Evolutionary conservation across 2,329 filamentous ascomycete species (phyloP), one percentile per base, ranked within the genome.

Genomic region (Trichoderma sp.): DNA sequence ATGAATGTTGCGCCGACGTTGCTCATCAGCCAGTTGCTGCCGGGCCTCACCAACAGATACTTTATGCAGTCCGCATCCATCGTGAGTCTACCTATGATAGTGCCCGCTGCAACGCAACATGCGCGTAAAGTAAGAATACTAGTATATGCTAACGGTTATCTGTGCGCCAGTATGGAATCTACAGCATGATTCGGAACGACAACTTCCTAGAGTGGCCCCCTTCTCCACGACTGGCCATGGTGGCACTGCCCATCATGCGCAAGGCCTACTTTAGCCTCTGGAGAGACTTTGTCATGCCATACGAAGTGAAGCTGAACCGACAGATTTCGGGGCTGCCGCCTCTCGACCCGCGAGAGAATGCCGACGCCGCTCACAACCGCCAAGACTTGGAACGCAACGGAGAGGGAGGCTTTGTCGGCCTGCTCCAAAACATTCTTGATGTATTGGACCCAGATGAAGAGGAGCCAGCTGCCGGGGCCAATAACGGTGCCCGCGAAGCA

Each of bases 141-240:
- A 33, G 40, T 3, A 37, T 31, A 10, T 35, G 55, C 70, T 73
- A 59, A 71, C 69, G 47, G 6, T 27, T 5, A 5, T 3, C 10
- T 31, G 4, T 24, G 35, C 27, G 11, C 13, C 61, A 88, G 86
- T 87, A 84, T 68, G 83, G 82, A 61, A 79, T 82, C 13, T 80
- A 81, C 40, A 81, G 85, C 31, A 74, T 84, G 43, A 79, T 83
- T 65, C 79, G 82, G 55, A 79, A 85, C 52, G 78, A 82, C 35
- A 75, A 82, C n/a, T 79, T 83, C 59, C 77, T 84, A 24, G 74
- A 76, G 16, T 88, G 86, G 86, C 86, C 87, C 0, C 86, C 86
- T 0, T 84, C 85, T 0, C 83, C 85, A 0, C 80, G 82, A 49
- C 83, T 86, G 70, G 83, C 82, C n/a, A 76, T 88, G 63, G 79